Evolutionary conservation across 2,329 filamentous ascomycete species (phyloP).

Genomic region (Cytospora schulzeri): DNA sequence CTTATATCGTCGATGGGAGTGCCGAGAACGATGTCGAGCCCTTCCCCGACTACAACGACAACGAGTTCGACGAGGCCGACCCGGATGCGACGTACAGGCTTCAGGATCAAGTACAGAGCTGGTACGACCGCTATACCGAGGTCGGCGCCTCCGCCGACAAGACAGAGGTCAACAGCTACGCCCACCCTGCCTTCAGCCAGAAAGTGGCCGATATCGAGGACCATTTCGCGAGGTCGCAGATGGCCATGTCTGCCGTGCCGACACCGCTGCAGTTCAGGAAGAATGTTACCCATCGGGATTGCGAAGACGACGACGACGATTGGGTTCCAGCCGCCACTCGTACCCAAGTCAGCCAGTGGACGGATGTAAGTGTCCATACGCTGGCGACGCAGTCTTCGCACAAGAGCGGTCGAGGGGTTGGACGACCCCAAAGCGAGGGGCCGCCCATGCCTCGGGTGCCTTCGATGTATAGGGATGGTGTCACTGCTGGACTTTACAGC

Average conservation of each 20-base stretch:
- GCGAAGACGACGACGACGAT: slow-evolving; percentile 15
- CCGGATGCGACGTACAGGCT: slow-evolving; percentile 6
- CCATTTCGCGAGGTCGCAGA: slow-evolving; percentile 3
- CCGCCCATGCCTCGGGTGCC: slow-evolving; percentile 10
- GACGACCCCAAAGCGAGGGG: not conserved
- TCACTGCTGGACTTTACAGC: not conserved
- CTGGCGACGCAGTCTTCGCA: slow-evolving; percentile 6
- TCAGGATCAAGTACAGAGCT: slow-evolving; percentile 17
- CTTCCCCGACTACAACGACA: slow-evolving; percentile 8
- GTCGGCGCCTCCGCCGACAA: slow-evolving; percentile 4
- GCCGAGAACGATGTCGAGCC: slow-evolving; percentile 12
- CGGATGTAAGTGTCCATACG: slow-evolving; percentile 9
- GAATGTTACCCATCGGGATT: not conserved
- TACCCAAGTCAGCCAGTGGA: slow-evolving; percentile 11
- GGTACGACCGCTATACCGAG: slow-evolving; percentile 24
- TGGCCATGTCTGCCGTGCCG: slow-evolving; percentile 19
- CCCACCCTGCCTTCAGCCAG: slow-evolving; percentile 18
- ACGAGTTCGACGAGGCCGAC: slow-evolving; percentile 18
- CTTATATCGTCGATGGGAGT: not conserved
- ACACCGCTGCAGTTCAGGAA: slow-evolving; percentile 11
- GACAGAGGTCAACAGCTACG: not conserved
- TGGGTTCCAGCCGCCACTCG: not conserved
- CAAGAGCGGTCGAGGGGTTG: not conserved
- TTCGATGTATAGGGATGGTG: not conserved
- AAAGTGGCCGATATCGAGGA: slow-evolving; percentile 6